Conservation (phyloP, 805 yeast genomes). For the Ogataea allantospora region DNA sequence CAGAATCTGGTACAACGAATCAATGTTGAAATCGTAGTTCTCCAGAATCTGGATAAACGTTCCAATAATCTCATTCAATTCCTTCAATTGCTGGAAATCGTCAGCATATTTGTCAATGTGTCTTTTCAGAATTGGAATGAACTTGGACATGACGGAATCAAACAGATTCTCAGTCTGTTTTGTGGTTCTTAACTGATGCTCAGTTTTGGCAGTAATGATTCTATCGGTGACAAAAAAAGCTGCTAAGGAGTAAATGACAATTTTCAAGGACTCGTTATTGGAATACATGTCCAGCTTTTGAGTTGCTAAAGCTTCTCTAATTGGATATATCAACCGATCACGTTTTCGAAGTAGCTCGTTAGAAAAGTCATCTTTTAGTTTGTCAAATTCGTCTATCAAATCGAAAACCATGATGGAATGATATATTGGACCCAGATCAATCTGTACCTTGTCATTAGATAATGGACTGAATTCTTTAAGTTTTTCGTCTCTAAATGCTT, state of each 20-base stretch:
- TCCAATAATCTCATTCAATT: conserved; percentile 64
- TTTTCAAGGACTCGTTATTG: conserved; percentile 46
- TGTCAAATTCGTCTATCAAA: conserved; percentile 64
- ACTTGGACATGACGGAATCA: conserved; percentile 61
- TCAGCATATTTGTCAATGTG: conserved; percentile 43
- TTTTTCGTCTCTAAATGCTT: conserved; percentile 58
- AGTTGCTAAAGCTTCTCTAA: conserved; percentile 40
- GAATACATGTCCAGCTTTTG: conserved; percentile 31
- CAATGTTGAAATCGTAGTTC: conserved; percentile 59
- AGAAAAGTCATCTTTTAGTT: conserved; percentile 59
- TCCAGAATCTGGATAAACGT: conserved; percentile 74
- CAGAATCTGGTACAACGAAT: conserved; percentile 60
- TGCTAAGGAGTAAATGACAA: conserved; percentile 57
- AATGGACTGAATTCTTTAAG: conserved; percentile 46
- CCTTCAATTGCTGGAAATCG: conserved; percentile 44
- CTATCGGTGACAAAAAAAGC: conserved; percentile 82
- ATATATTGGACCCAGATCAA: conserved; percentile 70
- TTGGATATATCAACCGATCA: conserved; percentile 66
- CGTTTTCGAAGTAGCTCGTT: conserved; percentile 72
- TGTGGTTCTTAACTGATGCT: conserved; percentile 59
- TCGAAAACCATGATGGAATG: conserved; percentile 83
- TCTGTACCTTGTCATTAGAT: conserved; percentile 41
- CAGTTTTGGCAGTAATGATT: conserved; percentile 60
- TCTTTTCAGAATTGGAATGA: conserved; percentile 55
- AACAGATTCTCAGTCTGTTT: conserved; percentile 70